Percentiles rank a stretch among this genome's conserved stretches.
Evolutionary conservation across 768 basidiomycete species (phyloP).

Genomic region (Mycena sanguinolenta): DNA sequence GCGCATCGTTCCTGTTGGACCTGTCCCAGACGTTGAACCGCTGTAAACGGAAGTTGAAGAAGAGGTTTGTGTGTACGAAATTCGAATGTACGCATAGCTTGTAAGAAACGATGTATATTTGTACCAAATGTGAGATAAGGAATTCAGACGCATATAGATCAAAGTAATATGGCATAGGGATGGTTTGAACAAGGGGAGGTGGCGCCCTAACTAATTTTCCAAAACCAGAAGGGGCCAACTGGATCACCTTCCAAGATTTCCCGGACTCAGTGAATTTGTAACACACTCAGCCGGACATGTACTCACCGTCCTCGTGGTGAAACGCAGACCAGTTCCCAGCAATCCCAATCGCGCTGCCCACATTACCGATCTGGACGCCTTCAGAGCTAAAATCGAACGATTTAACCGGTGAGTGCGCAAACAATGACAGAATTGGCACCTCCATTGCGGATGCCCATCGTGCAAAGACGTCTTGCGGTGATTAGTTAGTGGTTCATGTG

Average conservation of each 20-base stretch:
- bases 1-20: constrained; percentile 83
- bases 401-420: neutral
- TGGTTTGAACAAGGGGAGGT: neutral
- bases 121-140: too few species aligned
- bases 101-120: too few species aligned
- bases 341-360: constrained; percentile 75
- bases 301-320: constrained; percentile 66
- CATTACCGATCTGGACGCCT: constrained; percentile 75
- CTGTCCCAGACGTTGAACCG: constrained; percentile 76
- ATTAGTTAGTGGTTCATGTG: constrained; percentile 17
- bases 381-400: constrained; percentile 61
- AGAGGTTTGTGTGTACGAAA: neutral
- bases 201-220: too few species aligned
- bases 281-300: neutral
- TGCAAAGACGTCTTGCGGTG: constrained; percentile 64
- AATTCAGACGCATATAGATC: too few species aligned
- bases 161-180: too few species aligned
- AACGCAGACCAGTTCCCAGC: constrained; percentile 79
- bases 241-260: constrained; percentile 47
- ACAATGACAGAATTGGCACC: constrained; percentile 50
- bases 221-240: too few species aligned
- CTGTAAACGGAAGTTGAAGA: constrained; percentile 57
- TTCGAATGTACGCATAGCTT: neutral
- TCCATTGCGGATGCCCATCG: constrained; percentile 69
- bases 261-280: constrained; percentile 10